Base-by-base conservation (phyloP, 345 rosid genomes). In the Salix viminalis region DNA sequence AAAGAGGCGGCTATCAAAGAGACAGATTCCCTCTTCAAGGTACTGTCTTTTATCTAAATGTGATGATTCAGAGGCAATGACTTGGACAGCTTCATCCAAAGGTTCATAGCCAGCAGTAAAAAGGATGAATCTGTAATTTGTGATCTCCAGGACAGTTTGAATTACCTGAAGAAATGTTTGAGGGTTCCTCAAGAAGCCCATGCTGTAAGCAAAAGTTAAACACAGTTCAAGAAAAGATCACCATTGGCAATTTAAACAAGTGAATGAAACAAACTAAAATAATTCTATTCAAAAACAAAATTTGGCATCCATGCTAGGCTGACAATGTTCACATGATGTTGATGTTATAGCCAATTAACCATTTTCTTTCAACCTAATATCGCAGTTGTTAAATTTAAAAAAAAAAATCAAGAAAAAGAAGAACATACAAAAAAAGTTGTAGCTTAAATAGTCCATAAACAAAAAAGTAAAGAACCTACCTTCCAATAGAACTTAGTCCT, bases 401-500 rank as follows among this genome's bases (percentile, higher is more conserved):
- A 24, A 28, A 15, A 52, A 46, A 13, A 13, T 12, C 52, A 46
- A 46, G 52, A 12, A 46, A 46, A 12, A 4, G 52, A 15, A 4
- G 52, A 13, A 46, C 18, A 46, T 46, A 46, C 16, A 4, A 13
- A 46, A 37, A 19, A 67, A 42, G 15, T 72, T 28, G 28, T 46
- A 36, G 28, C 16, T 30, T 46, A 70, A 34, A 56, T 10, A 56
- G 67, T 21, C 21, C 19, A 14, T n/a, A 24, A 60, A 23, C 41
- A 48, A 10, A 41, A 79, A 77, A 66, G 44, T 71, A 64, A 79
- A 41, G 76, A 79, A 75, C 88, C 80, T 85, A 86, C 97, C 98
- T 91, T 77, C 97, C 98, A 79, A 87, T 36, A 73, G 97, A 91
- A 85, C 96, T 94, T 77, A 92, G 74, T 39, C 98, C 89, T 23